Base-by-base conservation (phyloP, 192 early-diverging fungal species). In the Linnemannia elongata region DNA sequence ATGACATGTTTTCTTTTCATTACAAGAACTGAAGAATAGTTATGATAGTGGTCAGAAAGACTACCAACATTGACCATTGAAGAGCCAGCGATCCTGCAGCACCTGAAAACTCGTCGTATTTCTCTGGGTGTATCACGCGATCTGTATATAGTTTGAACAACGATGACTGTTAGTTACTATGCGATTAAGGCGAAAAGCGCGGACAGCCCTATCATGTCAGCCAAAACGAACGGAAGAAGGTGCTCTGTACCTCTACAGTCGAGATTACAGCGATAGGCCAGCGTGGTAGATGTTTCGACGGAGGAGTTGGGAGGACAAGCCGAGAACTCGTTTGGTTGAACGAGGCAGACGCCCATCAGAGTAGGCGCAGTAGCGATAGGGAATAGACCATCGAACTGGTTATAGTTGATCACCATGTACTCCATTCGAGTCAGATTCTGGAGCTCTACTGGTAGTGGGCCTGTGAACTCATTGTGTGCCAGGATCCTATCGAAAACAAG, bases 241-340 rank as follows among this genome's bases (percentile, higher is more conserved):
- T 22, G 18, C 9, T 54, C 24, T 18, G 36, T 82, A 82, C 81
- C 81, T 72, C 66, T 69, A 39, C 81, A 82, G 39, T 75, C 82
- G 18, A 84, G 72, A 33, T 84, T 85, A 35, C 83, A 85, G 41
- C 76, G 84, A 69, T 86, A 81, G 4, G 84, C 79, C 44, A 86
- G 45, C 1, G 84, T 77, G 24, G 52, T 77, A 3, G 69, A 47
- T 1, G 54, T 77, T 35, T 81, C 84, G 22, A 77, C 57, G 0
- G 84, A 77, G 17, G 54, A 74, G 60, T 76, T 85, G 15, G 69
- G 35, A 1, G 82, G 82, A n/a, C 77, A 85, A 2, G 30, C 30
- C 7, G 72, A 39, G 74, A 85, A 79, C 10, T 42, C 27, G 41
- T 85, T 79, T n/a, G 77, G 82, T 74, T 79, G 83, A 2, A 85